Percentiles rank a stretch among this genome's conserved stretches.
Conservation (phyloP, 352 stramenopile species). For the Pythium sp. region DNA sequence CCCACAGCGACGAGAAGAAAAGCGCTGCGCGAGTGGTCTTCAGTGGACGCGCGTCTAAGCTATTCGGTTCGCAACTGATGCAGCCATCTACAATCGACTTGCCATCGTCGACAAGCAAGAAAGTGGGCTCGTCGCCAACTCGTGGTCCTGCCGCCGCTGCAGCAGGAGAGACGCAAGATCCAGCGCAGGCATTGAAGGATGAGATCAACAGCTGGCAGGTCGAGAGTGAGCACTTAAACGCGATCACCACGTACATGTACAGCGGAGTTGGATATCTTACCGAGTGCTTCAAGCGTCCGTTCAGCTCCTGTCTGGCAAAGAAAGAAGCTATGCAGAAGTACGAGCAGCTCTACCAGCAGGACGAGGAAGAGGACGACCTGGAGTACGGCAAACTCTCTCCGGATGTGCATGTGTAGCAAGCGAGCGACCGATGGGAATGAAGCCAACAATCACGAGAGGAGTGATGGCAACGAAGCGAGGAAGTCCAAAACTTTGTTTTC, state of each 20-base stretch:
- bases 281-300: slow-evolving; percentile 14
- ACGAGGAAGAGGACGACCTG: slow-evolving; percentile 18
- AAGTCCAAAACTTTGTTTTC: neutral
- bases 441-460: neutral
- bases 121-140: slow-evolving; percentile 3
- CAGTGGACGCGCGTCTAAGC: slow-evolving; percentile 63
- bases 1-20: slow-evolving; percentile 19
- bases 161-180: slow-evolving; percentile 28
- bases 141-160: slow-evolving; percentile 17
- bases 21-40: slow-evolving; percentile 59
- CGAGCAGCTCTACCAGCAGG: slow-evolving; percentile 18
- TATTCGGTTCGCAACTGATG: slow-evolving; percentile 68
- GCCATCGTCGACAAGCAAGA: slow-evolving; percentile 26
- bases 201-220: slow-evolving; percentile 47
- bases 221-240: slow-evolving; percentile 13
- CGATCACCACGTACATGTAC: slow-evolving; percentile 1
- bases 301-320: slow-evolving; percentile 13
- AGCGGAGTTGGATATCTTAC: neutral
- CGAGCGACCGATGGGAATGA: neutral
- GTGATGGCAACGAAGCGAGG: neutral
- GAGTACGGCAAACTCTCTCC: slow-evolving; percentile 4
- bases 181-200: slow-evolving; percentile 35
- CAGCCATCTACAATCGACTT: slow-evolving; percentile 60
- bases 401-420: slow-evolving; percentile 10
- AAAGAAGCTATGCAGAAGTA: slow-evolving; percentile 18